phyloP scores from a whole-genome alignment of 1,284 basidiomycete species.

The Wallemia hederae region DNA sequence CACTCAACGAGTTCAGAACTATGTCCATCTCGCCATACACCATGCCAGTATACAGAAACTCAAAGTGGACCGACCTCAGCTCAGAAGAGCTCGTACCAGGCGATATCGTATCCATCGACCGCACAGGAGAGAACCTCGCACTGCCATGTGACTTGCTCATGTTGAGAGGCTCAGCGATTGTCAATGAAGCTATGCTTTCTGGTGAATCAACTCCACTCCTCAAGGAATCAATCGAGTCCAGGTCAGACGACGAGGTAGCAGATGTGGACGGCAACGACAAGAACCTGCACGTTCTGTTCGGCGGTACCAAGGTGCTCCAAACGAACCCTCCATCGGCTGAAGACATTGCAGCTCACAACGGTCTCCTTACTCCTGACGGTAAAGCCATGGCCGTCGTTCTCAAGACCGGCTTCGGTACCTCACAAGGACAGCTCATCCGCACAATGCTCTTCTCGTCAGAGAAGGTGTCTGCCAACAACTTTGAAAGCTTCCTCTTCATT shows the following conservation, averaged over 20 bases:
- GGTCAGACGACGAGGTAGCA: conserved; percentile 40
- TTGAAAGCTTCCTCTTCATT: conserved; percentile 81
- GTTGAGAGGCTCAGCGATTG: conserved; percentile 62
- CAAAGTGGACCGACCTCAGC: conserved; percentile 46
- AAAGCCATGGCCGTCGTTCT: conserved; percentile 72
- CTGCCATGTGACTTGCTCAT: conserved; percentile 73
- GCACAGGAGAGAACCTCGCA: conserved; percentile 50
- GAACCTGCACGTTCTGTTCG: conserved; percentile 52
- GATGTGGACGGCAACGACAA: conserved; percentile 62
- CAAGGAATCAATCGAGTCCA: conserved; percentile 66
- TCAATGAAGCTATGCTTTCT: conserved; percentile 91
- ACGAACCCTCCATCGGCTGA: conserved; percentile 19
- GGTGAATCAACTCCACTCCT: conserved; percentile 83
- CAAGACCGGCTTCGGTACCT: conserved; percentile 83
- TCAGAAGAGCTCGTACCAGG: conserved; percentile 65
- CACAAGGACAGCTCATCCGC: conserved; percentile 75
- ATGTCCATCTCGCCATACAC: conserved; percentile 75
- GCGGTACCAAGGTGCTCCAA: conserved; percentile 79
- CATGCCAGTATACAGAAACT: conserved; percentile 47
- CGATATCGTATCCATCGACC: conserved; percentile 58
- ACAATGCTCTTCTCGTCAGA: conserved; percentile 96
- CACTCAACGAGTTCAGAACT: conserved; percentile 72
- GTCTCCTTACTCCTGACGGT: conserved; percentile 35
- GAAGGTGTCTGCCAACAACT: conserved; percentile 71
- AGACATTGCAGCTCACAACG: conserved; percentile 3